Conservation (phyloP, 1,284 basidiomycete genomes). For the Lentinula novae-zelandiae region DNA sequence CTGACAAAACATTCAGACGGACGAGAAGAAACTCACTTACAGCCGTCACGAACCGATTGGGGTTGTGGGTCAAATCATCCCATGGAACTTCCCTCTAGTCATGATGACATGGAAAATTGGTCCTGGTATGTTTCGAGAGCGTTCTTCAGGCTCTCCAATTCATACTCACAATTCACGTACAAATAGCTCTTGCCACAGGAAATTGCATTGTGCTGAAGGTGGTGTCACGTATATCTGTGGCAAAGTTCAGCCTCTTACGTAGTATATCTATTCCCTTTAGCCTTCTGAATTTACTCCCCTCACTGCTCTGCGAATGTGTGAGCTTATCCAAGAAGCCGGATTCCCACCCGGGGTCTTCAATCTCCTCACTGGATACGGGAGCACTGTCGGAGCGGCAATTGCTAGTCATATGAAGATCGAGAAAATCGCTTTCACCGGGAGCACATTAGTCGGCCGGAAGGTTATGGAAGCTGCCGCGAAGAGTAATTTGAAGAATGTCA, state of each 20-base stretch:
- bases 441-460: constrained; percentile 60
- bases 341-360: constrained; percentile 68
- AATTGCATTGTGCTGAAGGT: constrained; percentile 76
- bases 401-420: constrained; percentile 41
- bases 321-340: constrained; percentile 47
- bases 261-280: constrained; percentile 15
- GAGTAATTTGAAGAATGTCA: constrained; percentile 86
- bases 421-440: constrained; percentile 47
- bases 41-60: constrained; percentile 93
- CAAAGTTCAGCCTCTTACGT: neutral
- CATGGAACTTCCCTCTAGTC: constrained; percentile 5
- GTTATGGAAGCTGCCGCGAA: constrained; percentile 82
- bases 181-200: constrained; percentile 73
- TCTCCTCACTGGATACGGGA: constrained; percentile 71
- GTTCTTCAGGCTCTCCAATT: neutral
- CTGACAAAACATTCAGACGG: constrained; percentile 39
- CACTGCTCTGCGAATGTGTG: constrained; percentile 56
- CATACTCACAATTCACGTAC: constrained; percentile 9
- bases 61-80: constrained; percentile 84
- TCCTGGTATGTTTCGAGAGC: constrained; percentile 31
- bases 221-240: constrained; percentile 34
- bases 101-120: constrained; percentile 80
- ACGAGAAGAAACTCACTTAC: constrained; percentile 70
- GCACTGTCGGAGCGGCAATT: constrained; percentile 63
- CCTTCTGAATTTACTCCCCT: constrained; percentile 87